Percentiles rank a stretch among this genome's conserved stretches.
Evolutionary conservation across 345 rosid species (phyloP).

Genomic region (Sonneratia caseolaris): DNA sequence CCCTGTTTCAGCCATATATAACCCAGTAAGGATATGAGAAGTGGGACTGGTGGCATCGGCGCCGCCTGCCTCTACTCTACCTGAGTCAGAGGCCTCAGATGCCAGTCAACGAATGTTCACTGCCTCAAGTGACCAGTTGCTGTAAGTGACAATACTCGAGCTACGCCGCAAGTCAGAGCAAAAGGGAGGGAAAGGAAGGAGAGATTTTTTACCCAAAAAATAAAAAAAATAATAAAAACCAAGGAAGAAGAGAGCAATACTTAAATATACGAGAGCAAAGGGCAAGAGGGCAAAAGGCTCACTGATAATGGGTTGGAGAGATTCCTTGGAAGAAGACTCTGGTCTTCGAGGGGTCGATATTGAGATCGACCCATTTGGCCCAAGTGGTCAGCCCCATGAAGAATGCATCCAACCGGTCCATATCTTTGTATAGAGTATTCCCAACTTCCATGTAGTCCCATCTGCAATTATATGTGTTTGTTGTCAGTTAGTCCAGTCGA

Average conservation of each 20-base stretch:
- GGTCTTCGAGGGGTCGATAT: constrained; percentile 52
- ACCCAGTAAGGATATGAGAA: no score
- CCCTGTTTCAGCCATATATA: constrained; percentile 29
- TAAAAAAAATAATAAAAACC: no score
- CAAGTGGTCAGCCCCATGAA: constrained; percentile 67
- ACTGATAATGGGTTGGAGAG: constrained; percentile 87
- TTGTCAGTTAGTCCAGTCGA: neutral
- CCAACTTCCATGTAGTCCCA: constrained; percentile 81
- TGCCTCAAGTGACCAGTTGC: no score
- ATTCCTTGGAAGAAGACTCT: constrained; percentile 87
- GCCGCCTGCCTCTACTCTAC: no score
- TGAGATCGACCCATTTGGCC: constrained; percentile 72
- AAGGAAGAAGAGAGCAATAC: no score
- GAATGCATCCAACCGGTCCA: constrained; percentile 70
- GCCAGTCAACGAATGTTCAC: no score
- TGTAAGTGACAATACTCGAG: no score
- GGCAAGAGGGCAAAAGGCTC: constrained; percentile 15
- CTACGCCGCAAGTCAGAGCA: no score
- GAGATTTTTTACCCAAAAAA: no score
- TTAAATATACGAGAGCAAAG: neutral
- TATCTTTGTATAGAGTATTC: constrained; percentile 31
- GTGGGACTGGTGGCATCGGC: no score
- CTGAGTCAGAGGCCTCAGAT: no score
- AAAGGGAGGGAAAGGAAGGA: no score
- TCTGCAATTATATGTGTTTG: constrained; percentile 23